Evolutionary conservation across 192 early-diverging fungal genomes (phyloP), one percentile per base, ranked within the genome.

Genomic region (Backusella tuberculispora): DNA sequence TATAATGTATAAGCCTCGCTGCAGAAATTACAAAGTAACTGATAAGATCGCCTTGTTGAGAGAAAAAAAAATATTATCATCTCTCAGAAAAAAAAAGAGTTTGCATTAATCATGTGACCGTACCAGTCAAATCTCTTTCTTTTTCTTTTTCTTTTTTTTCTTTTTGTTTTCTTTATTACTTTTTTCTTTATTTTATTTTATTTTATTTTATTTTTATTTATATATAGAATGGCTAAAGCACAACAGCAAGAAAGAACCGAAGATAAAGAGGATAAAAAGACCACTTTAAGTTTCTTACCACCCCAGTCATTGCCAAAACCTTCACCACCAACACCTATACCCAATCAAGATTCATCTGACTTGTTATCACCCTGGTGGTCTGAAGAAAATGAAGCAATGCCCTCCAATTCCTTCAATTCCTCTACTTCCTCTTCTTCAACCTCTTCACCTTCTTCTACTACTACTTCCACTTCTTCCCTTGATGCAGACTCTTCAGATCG

Each of bases 321-420:
- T 26, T 24, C 73, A 17, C 40, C 50, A 17, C 56, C 53, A 69
- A 72, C 77, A 67, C 67, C 44, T 43, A 66, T 45, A 24, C 46
- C 72, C 8, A 29, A 66, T 8, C 40, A 73, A 69, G 72, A 78
- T 63, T 60, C 47, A n/a, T 64, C 46, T 13, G 73, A 56, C 50
- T 63, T 78, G 14, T 17, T 72, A 24, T 77, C 76, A 6, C 76
- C 76, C 6, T 77, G 76, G 76, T 77, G 76, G 76, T 77, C 76
- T 5, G 76, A 65, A 38, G 69, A 77, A 67, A 60, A 60, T 3
- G 53, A 26, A 60, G 9, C 50, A 53, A 8, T 9, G 6, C 50
- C 50, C 50, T 17, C 6, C 50, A 0, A 17, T 53, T 19, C 50
- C 9, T n/a, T 8, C 48, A 2, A 17, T 9, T n/a, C 47, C n/a